Conservation (phyloP, 169 alveolate genomes). For the Plasmodium gaboni region DNA sequence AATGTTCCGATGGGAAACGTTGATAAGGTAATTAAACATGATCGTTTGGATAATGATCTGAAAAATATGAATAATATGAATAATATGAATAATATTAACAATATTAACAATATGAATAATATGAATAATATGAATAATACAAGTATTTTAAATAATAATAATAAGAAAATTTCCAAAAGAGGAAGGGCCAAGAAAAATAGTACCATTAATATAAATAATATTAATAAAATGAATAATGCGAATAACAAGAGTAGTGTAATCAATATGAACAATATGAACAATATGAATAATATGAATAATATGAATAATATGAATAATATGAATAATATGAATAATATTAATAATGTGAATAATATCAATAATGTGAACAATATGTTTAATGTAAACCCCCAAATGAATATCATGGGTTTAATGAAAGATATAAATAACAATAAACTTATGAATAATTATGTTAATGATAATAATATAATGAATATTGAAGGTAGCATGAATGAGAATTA, state of each 20-base stretch:
- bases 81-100: no score
- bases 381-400: no score
- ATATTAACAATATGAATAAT: no score
- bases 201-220: neutral
- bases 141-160: no score
- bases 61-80: no score
- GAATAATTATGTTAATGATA: constrained; percentile 1
- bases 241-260: neutral
- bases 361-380: neutral
- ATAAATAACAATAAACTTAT: neutral
- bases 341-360: neutral
- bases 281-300: neutral
- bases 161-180: no score
- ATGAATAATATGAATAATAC: no score
- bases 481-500: neutral
- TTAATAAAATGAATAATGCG: neutral
- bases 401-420: neutral
- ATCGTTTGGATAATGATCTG: no score
- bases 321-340: neutral
- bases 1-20: no score
- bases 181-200: no score
- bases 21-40: no score
- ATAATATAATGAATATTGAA: constrained; percentile 8
- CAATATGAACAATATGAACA: neutral
- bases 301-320: neutral